Percentiles rank a stretch among this genome's conserved stretches.
phyloP scores from a whole-genome alignment of 129 eudicot species.

The Sambucus nigra region DNA sequence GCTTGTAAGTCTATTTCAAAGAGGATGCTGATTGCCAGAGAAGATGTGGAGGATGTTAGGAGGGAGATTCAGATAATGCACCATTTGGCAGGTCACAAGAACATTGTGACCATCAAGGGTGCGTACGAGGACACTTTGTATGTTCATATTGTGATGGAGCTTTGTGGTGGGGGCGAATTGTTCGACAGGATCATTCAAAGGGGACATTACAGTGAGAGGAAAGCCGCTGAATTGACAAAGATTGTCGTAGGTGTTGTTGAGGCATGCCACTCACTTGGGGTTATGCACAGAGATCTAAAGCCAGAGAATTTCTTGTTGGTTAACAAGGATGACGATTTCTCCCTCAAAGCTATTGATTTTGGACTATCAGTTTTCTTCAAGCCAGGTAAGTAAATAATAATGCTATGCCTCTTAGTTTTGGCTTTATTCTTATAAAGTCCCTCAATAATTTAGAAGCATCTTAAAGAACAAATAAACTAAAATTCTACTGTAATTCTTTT shows the following conservation, averaged over 20 bases:
- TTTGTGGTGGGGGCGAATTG: conserved; percentile 79
- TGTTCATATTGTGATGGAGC: conserved; percentile 91
- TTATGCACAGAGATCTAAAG: conserved; percentile 78
- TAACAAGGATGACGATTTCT: conserved; percentile 86
- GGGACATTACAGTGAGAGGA: conserved; percentile 79
- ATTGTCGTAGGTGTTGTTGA: conserved; percentile 75
- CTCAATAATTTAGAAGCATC: background rate
- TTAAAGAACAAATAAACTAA: background rate
- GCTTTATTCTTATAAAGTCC: background rate
- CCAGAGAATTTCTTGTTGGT: conserved; percentile 83
- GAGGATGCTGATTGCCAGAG: conserved; percentile 70
- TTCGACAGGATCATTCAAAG: conserved; percentile 83
- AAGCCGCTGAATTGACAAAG: conserved; percentile 73
- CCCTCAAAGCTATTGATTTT: conserved; percentile 85
- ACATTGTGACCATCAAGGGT: conserved; percentile 80
- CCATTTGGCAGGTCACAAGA: conserved; percentile 76
- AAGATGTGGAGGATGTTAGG: conserved; percentile 85
- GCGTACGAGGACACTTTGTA: conserved; percentile 82
- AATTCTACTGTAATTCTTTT: no score
- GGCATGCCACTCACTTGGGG: conserved; percentile 80
- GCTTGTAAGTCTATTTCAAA: conserved; percentile 86
- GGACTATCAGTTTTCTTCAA: conserved; percentile 76
- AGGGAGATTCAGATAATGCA: conserved; percentile 98
- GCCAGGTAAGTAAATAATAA: conserved; percentile 44
- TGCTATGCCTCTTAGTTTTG: background rate